phyloP scores from a whole-genome alignment of 2,329 filamentous ascomycete species.

The Beauveria australis region DNA sequence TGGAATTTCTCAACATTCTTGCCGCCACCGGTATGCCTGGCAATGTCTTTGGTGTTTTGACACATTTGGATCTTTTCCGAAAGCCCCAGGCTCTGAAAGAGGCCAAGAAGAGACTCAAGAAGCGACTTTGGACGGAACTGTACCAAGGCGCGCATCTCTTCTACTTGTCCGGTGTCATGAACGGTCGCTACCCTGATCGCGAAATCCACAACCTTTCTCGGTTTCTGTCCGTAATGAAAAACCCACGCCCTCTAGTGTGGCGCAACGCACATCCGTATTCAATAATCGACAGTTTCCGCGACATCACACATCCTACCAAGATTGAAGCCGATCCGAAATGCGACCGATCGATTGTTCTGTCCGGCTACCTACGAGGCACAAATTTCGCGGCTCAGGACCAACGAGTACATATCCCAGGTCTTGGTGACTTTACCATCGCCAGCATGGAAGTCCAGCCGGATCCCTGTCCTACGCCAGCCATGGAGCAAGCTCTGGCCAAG shows the following conservation, averaged over 20 bases:
- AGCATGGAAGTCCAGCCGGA: slow-evolving; percentile 84
- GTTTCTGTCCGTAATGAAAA: slow-evolving; percentile 98
- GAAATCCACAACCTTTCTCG: slow-evolving; percentile 93
- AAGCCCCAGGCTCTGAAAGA: slow-evolving; percentile 88
- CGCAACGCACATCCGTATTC: slow-evolving; percentile 93
- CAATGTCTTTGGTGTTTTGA: slow-evolving; percentile 95
- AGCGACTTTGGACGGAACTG: slow-evolving; percentile 91
- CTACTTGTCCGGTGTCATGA: slow-evolving; percentile 92
- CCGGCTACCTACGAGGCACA: slow-evolving; percentile 88
- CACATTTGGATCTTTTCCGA: slow-evolving; percentile 89
- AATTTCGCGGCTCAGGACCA: slow-evolving; percentile 85
- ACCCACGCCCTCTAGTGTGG: slow-evolving; percentile 92
- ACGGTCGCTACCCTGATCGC: slow-evolving; percentile 91
- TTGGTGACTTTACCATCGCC: slow-evolving; percentile 79
- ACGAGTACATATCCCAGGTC: slow-evolving; percentile 81
- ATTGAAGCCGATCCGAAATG: slow-evolving; percentile 85
- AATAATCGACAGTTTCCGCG: slow-evolving; percentile 86
- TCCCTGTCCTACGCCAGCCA: slow-evolving; percentile 86
- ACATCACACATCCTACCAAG: slow-evolving; percentile 86
- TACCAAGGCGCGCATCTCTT: slow-evolving; percentile 97
- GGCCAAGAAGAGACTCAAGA: slow-evolving; percentile 93
- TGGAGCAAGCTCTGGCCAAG: slow-evolving; percentile 82
- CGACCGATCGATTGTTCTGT: slow-evolving; percentile 83
- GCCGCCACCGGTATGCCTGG: slow-evolving; percentile 96
- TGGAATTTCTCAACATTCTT: slow-evolving; percentile 95